A percentile compares a stretch with the other conserved stretches of the same genome.
These are phyloP conservation scores for Neofusicoccum sp. DNA, from an alignment of 2,329 filamentous ascomycete species.

Conservation along the genomic window DNA sequence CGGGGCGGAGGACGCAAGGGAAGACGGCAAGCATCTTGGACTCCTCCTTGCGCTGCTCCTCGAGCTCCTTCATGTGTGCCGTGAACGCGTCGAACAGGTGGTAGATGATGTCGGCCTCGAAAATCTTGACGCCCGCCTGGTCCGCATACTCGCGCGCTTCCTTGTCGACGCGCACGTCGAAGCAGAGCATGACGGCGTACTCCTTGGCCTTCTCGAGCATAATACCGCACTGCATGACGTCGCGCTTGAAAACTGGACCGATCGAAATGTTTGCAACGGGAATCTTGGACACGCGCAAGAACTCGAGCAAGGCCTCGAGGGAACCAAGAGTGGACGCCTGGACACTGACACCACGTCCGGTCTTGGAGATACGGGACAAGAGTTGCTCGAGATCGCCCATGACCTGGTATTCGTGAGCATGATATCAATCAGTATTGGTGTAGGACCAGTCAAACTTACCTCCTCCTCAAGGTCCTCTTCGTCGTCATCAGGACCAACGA, in stretches of 20 bases:
- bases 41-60: constrained; percentile 93
- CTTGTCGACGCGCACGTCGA: constrained; percentile 99
- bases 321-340: constrained; percentile 97
- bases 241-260: constrained; percentile 95
- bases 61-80: constrained; percentile 84
- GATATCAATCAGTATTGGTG: neutral
- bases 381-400: constrained; percentile 92
- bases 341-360: constrained; percentile 91
- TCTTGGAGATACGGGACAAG: constrained; percentile 87
- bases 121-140: constrained; percentile 94
- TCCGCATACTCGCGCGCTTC: constrained; percentile 90
- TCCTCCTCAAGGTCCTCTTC: constrained; percentile 97
- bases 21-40: constrained; percentile 95
- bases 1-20: constrained; percentile 86
- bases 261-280: constrained; percentile 97
- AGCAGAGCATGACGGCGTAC: constrained; percentile 98
- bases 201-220: constrained; percentile 97
- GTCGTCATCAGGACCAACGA: constrained; percentile 92
- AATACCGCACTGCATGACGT: constrained; percentile 89
- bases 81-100: constrained; percentile 97
- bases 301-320: constrained; percentile 92
- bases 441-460: constrained; percentile 22
- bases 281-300: constrained; percentile 94
- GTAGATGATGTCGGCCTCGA: constrained; percentile 98
- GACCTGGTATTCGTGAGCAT: constrained; percentile 49